Percentiles rank a stretch among this genome's conserved stretches.
These are phyloP conservation scores for Geotrichum klebahnii DNA, from an alignment of 1,139 yeast genomes.

Conservation along the genomic window DNA sequence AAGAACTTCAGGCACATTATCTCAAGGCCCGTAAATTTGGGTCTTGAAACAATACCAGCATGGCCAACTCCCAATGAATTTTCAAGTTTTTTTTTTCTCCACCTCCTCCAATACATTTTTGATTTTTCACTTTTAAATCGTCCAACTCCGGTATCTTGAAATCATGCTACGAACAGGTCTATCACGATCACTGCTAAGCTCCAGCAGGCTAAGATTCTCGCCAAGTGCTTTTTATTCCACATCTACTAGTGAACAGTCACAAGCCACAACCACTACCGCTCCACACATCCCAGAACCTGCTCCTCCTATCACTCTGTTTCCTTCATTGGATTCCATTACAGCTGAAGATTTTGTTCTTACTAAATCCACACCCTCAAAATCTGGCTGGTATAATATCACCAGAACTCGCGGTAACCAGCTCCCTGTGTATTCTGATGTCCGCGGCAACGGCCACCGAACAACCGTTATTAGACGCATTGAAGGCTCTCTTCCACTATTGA, in stretches of 20 bases:
- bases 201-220: not conserved
- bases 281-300: constrained; percentile 17
- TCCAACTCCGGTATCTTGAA: no score
- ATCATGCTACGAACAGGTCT: constrained; percentile 10
- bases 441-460: constrained; percentile 36
- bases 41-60: constrained; percentile 14
- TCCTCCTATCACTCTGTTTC: constrained; percentile 18
- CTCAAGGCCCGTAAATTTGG: constrained; percentile 6
- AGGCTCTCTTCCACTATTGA: constrained; percentile 35
- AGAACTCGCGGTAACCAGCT: constrained; percentile 37
- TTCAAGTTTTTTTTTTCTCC: constrained; percentile 2
- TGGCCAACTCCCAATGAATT: constrained; percentile 13
- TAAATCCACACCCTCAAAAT: constrained; percentile 3
- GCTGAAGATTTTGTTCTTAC: constrained; percentile 10
- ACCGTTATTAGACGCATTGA: constrained; percentile 36
- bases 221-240: constrained; percentile 15
- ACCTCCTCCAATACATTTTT: not conserved
- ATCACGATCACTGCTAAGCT: not conserved
- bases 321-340: constrained; percentile 17
- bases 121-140: not conserved
- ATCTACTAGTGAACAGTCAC: constrained; percentile 4
- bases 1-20: not conserved
- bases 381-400: constrained; percentile 35
- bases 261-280: constrained; percentile 1
- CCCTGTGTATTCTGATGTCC: constrained; percentile 38